A percentile compares a stretch with the other conserved stretches of the same genome.
These are phyloP conservation scores for Paradendryphiella salina DNA, from an alignment of 2,329 filamentous ascomycete species.

Conservation along the genomic window DNA sequence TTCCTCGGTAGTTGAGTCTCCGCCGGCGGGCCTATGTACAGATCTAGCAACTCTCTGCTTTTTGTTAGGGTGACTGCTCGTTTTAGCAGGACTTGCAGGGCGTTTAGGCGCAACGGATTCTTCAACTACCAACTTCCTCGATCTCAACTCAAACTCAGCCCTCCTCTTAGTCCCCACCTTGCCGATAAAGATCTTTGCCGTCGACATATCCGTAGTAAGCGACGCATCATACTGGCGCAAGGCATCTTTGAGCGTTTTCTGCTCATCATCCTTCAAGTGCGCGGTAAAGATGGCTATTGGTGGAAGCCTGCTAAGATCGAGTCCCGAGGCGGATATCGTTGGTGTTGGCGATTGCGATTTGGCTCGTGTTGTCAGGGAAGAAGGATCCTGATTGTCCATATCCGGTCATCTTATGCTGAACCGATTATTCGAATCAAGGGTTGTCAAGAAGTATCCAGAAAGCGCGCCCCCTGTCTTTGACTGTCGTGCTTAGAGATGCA, in stretches of 20 bases:
- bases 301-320: slow-evolving; percentile 56
- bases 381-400: slow-evolving; percentile 27
- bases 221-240: slow-evolving; percentile 60
- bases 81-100: slow-evolving; percentile 17
- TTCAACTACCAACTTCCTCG: slow-evolving; percentile 63
- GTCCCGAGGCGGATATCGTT: slow-evolving; percentile 20
- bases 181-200: slow-evolving; percentile 75
- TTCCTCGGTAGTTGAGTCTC: slow-evolving; percentile 32
- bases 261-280: slow-evolving; percentile 66
- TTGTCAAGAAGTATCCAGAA: slow-evolving; percentile 32
- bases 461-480: slow-evolving; percentile 25
- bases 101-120: slow-evolving; percentile 47
- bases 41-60: slow-evolving; percentile 19
- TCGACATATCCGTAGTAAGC: slow-evolving; percentile 70
- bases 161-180: slow-evolving; percentile 70
- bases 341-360: slow-evolving; percentile 24
- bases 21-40: slow-evolving; percentile 8
- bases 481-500: slow-evolving; percentile 10
- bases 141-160: slow-evolving; percentile 76
- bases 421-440: slow-evolving; percentile 37
- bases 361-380: slow-evolving; percentile 23
- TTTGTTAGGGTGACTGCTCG: slow-evolving; percentile 20
- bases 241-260: slow-evolving; percentile 66
- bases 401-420: slow-evolving; percentile 21
- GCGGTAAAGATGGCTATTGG: slow-evolving; percentile 73